Evolutionary conservation across 1,284 basidiomycete genomes (phyloP).

Genomic region (Sanguinoderma infundibulare): DNA sequence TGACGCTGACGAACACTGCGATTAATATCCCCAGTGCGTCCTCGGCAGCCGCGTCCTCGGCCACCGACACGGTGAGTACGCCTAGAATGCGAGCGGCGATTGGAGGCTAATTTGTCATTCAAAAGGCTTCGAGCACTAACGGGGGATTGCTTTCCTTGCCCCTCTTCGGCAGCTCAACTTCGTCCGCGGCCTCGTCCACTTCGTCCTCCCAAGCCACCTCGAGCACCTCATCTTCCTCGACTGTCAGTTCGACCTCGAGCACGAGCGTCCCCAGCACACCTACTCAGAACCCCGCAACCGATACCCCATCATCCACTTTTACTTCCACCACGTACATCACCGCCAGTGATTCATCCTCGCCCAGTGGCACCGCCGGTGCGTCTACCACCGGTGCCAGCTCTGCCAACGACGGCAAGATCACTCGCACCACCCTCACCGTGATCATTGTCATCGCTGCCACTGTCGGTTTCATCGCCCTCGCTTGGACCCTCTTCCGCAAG

Average conservation of each 20-base stretch:
- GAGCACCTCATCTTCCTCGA: slow-evolving; percentile 7
- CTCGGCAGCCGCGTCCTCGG: slow-evolving; percentile 28
- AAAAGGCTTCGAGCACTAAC: background rate
- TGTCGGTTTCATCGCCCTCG: slow-evolving; percentile 68
- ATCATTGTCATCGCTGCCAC: slow-evolving; percentile 74
- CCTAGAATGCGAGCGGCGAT: background rate
- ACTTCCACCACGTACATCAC: slow-evolving; percentile 23
- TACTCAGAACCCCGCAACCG: slow-evolving; percentile 15
- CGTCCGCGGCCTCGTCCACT: slow-evolving; percentile 21
- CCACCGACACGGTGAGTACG: slow-evolving; percentile 7
- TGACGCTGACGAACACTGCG: too few species aligned
- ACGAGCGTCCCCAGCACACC: slow-evolving; percentile 28
- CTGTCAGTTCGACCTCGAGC: too few species aligned
- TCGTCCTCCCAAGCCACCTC: slow-evolving; percentile 8
- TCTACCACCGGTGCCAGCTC: slow-evolving; percentile 18
- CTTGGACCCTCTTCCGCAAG: slow-evolving; percentile 90
- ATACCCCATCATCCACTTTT: slow-evolving; percentile 21
- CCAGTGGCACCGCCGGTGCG: slow-evolving; percentile 18
- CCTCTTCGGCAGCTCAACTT: slow-evolving; percentile 17
- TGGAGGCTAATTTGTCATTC: background rate
- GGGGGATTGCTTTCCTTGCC: background rate
- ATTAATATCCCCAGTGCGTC: slow-evolving; percentile 18
- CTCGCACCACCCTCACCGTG: slow-evolving; percentile 66
- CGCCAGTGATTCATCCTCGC: background rate
- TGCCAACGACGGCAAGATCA: slow-evolving; percentile 33